phyloP scores from a whole-genome alignment of 1,284 basidiomycete species.

The Trichosporon sp. region DNA sequence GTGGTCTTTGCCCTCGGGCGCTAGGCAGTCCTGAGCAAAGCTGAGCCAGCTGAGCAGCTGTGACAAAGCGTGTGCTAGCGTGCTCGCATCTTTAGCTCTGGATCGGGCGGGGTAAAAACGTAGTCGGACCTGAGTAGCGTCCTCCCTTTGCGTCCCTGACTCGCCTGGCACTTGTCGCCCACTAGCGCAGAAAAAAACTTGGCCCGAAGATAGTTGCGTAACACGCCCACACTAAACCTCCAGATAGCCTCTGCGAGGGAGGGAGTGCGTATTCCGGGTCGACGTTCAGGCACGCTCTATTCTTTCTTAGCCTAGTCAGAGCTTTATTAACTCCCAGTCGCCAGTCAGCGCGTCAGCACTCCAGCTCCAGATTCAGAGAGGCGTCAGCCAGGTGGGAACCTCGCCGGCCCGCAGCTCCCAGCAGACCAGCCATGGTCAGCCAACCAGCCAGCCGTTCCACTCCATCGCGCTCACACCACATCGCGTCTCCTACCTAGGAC shows the following conservation, averaged over 20 bases:
- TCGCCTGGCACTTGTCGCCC: not conserved
- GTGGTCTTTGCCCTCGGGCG: not conserved
- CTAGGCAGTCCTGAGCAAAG: not conserved
- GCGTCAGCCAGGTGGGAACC: not conserved
- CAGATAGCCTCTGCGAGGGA: not conserved
- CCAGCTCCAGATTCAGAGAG: too few relatives aligned
- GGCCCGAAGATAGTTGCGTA: conserved; percentile 13
- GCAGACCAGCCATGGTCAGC: too few relatives aligned
- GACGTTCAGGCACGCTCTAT: not conserved
- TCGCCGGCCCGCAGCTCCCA: not conserved
- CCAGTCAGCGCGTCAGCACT: too few relatives aligned
- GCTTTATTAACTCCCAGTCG: not conserved
- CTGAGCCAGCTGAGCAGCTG: not conserved
- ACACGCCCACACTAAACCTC: not conserved
- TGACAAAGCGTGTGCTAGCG: not conserved
- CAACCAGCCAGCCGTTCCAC: too few relatives aligned
- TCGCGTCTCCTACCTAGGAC: too few relatives aligned
- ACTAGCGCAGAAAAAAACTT: conserved; percentile 14
- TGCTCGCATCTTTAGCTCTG: conserved; percentile 5
- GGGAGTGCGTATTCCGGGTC: conserved; percentile 13
- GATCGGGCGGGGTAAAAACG: conserved; percentile 13
- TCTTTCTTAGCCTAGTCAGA: not conserved
- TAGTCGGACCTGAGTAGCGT: not conserved
- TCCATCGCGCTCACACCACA: too few relatives aligned
- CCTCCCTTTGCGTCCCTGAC: too few relatives aligned